Percentiles rank a stretch among this genome's conserved stretches.
Conservation (phyloP, 2,329 filamentous ascomycete species). For the Fusarium sp. region DNA sequence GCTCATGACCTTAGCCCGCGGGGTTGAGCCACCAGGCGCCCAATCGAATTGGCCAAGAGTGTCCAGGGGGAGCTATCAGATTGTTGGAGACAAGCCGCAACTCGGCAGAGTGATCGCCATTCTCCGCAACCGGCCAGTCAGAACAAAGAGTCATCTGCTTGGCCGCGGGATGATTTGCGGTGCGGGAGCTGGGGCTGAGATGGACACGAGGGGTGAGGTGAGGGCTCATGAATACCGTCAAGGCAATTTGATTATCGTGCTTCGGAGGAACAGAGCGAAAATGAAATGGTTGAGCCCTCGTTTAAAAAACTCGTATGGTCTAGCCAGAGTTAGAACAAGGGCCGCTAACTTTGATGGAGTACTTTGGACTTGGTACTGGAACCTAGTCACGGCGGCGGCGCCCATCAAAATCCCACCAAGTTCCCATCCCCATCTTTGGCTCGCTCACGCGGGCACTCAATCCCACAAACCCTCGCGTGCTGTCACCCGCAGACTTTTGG, state of each 20-base stretch:
- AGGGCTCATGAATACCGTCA: conserved; percentile 12
- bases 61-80: conserved; percentile 20
- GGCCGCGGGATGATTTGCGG: conserved; percentile 15
- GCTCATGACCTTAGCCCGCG: conserved; percentile 26
- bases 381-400: conserved; percentile 5
- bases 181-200: background rate
- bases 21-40: conserved; percentile 11
- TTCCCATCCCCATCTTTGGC: conserved; percentile 31
- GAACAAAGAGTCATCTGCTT: conserved; percentile 14
- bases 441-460: conserved; percentile 35
- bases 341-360: conserved; percentile 14
- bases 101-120: conserved; percentile 22
- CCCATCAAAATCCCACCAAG: conserved; percentile 26
- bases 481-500: conserved; percentile 26
- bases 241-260: background rate
- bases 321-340: conserved; percentile 31
- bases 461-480: conserved; percentile 31
- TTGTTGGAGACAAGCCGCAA: conserved; percentile 12
- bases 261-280: conserved; percentile 1
- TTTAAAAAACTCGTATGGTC: conserved; percentile 30
- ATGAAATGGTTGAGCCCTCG: conserved; percentile 22
- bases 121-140: conserved; percentile 35
- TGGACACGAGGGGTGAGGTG: conserved; percentile 21
- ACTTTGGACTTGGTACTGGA: background rate
- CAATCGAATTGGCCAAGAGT: conserved; percentile 25